These are phyloP conservation scores for Metarhizium sp. DNA, from an alignment of 2,329 filamentous ascomycete genomes.

Conservation along the genomic window DNA sequence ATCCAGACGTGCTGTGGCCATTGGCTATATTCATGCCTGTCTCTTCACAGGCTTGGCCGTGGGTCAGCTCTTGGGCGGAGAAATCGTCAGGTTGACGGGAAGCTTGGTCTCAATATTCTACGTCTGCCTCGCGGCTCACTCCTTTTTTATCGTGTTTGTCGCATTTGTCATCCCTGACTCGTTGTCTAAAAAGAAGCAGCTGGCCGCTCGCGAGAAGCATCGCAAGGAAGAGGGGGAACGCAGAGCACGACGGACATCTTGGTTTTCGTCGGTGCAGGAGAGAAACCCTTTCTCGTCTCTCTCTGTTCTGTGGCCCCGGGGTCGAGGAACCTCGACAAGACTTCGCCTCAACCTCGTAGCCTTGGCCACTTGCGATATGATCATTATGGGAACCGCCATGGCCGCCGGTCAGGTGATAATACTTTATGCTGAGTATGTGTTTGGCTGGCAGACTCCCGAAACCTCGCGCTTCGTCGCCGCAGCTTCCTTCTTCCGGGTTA, in stretches of 20 bases:
- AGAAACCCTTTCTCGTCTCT: slow-evolving; percentile 69
- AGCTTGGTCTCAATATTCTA: slow-evolving; percentile 79
- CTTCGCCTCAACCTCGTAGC: slow-evolving; percentile 75
- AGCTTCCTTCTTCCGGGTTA: slow-evolving; percentile 68
- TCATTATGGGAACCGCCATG: slow-evolving; percentile 74
- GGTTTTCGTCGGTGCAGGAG: slow-evolving; percentile 27
- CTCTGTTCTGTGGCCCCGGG: slow-evolving; percentile 65
- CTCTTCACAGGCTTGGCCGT: slow-evolving; percentile 83
- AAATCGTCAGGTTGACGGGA: slow-evolving; percentile 68
- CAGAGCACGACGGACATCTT: slow-evolving; percentile 14
- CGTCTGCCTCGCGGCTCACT: slow-evolving; percentile 62
- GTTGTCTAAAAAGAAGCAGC: slow-evolving; percentile 62
- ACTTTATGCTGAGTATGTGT: slow-evolving; percentile 72
- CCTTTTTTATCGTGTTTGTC: slow-evolving; percentile 64
- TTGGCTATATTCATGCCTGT: slow-evolving; percentile 84
- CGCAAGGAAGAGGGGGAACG: slow-evolving; percentile 32
- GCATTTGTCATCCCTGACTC: slow-evolving; percentile 74
- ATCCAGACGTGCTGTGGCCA: slow-evolving; percentile 67
- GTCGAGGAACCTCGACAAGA: slow-evolving; percentile 44
- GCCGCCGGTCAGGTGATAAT: slow-evolving; percentile 73
- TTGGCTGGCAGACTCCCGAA: slow-evolving; percentile 74
- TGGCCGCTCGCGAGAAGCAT: slow-evolving; percentile 60
- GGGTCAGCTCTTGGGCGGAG: slow-evolving; percentile 73
- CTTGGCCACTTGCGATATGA: slow-evolving; percentile 70
- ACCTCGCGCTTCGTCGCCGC: slow-evolving; percentile 72